Conservation (phyloP, 108 stramenopile genomes). For the Thalassiosira profunda region DNA sequence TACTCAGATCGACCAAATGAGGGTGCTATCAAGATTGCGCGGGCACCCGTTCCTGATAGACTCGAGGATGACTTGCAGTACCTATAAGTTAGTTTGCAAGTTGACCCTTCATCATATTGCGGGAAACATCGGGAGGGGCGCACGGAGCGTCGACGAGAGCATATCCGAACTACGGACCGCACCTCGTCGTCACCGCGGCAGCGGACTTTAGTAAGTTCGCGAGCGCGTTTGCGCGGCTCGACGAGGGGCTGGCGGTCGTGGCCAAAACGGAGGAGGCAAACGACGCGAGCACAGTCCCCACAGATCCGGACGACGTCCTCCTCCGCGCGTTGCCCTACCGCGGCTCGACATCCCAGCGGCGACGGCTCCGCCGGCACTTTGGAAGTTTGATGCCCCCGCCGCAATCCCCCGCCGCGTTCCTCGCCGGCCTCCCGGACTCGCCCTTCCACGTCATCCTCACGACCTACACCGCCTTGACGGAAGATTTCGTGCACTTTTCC, state of each 20-base stretch:
- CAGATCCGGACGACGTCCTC: constrained; percentile 14
- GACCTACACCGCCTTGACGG: constrained; percentile 68
- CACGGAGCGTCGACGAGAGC: too few relatives aligned
- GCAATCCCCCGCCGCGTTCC: constrained; percentile 28
- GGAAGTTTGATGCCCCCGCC: too few relatives aligned
- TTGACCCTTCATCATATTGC: too few relatives aligned
- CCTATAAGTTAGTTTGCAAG: too few relatives aligned
- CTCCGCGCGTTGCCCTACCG: constrained; percentile 63
- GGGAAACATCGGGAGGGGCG: too few relatives aligned
- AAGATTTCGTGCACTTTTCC: constrained; percentile 84
- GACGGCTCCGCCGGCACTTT: constrained; percentile 71
- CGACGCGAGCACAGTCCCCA: constrained; percentile 19
- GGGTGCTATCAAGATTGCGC: too few relatives aligned
- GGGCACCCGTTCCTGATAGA: too few relatives aligned
- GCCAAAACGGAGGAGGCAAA: constrained; percentile 4
- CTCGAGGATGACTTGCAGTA: too few relatives aligned
- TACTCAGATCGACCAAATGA: too few relatives aligned
- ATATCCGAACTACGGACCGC: constrained; percentile 68
- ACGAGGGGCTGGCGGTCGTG: constrained; percentile 11
- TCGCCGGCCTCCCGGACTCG: constrained; percentile 64
- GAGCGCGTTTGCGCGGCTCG: constrained; percentile 34
- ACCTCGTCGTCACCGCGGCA: constrained; percentile 76
- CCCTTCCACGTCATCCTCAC: constrained; percentile 82
- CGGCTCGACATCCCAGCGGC: constrained; percentile 53
- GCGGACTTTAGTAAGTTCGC: constrained; percentile 67